Percentiles rank a stretch among this genome's conserved stretches.
phyloP scores from a whole-genome alignment of 139 green algal genomes.

The Chlamydomonas asymmetrica region DNA sequence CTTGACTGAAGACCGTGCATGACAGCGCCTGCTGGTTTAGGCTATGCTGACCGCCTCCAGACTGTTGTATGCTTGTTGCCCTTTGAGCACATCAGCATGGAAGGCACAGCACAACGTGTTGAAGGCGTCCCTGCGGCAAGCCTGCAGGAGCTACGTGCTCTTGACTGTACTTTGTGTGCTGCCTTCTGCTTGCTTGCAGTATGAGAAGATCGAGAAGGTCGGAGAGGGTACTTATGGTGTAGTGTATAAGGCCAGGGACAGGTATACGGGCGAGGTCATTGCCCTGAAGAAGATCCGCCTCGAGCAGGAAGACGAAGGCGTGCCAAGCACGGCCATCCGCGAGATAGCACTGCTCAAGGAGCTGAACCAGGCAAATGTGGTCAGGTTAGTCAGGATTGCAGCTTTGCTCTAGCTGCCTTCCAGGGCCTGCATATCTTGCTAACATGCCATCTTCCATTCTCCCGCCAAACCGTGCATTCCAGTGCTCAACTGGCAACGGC shows the following conservation, averaged over 20 bases:
- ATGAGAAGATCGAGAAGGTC: constrained; percentile 91
- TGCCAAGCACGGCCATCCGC: constrained; percentile 78
- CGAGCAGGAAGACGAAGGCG: constrained; percentile 81
- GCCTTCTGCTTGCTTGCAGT: constrained; percentile 48
- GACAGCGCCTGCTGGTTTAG: no score
- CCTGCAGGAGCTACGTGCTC: no score
- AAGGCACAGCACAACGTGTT: no score
- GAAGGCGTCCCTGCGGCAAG: no score
- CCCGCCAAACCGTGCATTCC: not conserved
- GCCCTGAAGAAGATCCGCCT: constrained; percentile 96
- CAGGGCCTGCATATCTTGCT: not conserved
- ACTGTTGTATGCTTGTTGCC: no score
- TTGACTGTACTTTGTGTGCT: not conserved
- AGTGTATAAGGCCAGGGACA: constrained; percentile 92
- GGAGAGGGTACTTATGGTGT: constrained; percentile 98
- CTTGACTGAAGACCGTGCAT: no score
- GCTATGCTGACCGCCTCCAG: no score
- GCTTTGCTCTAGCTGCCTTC: not conserved
- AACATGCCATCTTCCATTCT: not conserved
- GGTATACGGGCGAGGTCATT: constrained; percentile 66
- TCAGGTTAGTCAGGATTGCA: constrained; percentile 36
- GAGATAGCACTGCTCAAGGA: constrained; percentile 90
- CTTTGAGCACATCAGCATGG: no score
- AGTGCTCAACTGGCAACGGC: no score
- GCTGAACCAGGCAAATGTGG: constrained; percentile 64